phyloP scores from a whole-genome alignment of 148 eudicot genomes.

The Vaccinium corymbosum region DNA sequence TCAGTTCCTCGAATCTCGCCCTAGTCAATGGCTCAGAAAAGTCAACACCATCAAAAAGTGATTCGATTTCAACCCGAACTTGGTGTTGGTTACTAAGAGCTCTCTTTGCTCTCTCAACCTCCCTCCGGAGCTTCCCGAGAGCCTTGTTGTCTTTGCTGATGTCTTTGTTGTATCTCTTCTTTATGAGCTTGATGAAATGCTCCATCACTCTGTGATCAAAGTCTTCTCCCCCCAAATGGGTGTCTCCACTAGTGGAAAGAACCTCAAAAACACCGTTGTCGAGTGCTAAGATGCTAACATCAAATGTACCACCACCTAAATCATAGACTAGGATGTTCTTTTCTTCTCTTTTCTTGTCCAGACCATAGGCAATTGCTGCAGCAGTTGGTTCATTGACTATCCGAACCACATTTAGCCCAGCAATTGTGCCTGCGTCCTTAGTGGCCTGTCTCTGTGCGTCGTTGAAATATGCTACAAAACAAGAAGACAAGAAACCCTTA shows the following conservation, averaged over 20 bases:
- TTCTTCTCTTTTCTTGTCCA: constrained; percentile 40
- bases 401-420: constrained; percentile 46
- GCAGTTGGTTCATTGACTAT: constrained; percentile 53
- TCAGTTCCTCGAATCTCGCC: constrained; percentile 48
- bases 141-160: constrained; percentile 50
- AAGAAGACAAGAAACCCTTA: neutral
- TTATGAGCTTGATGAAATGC: constrained; percentile 46
- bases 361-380: constrained; percentile 50
- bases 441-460: constrained; percentile 57
- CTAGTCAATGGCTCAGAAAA: constrained; percentile 50
- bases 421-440: constrained; percentile 47
- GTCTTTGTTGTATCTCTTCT: constrained; percentile 45
- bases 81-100: constrained; percentile 51
- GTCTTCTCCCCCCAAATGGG: constrained; percentile 58
- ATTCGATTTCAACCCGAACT: constrained; percentile 44
- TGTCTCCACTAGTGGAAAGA: constrained; percentile 49
- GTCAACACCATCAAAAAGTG: constrained; percentile 39
- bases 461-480: constrained; percentile 41
- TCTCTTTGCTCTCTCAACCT: constrained; percentile 50
- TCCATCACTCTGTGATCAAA: constrained; percentile 52
- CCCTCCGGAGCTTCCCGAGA: constrained; percentile 43
- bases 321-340: constrained; percentile 48
- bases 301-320: constrained; percentile 54
- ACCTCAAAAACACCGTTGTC: constrained; percentile 53
- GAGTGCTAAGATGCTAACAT: constrained; percentile 40